Evolutionary conservation across 148 eudicot species (phyloP).

Genomic region (Chenopodium suecicum): DNA sequence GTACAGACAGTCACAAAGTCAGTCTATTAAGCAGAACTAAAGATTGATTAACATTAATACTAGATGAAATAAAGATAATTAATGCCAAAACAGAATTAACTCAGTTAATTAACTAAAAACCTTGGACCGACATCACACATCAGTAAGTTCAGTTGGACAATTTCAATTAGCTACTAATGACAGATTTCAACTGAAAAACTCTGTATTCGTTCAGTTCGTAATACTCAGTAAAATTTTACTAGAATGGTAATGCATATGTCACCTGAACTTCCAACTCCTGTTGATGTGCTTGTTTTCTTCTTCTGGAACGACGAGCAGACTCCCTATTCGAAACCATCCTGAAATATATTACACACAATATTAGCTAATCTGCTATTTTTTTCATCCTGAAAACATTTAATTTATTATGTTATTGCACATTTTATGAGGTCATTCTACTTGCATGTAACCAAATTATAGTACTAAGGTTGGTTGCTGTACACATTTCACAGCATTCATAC

Average conservation of each 20-base stretch:
- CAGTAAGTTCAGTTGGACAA: background rate
- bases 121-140: background rate
- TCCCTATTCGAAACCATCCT: constrained; percentile 93
- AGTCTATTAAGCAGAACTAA: background rate
- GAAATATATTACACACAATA: constrained; percentile 15
- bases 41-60: background rate
- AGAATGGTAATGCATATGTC: background rate
- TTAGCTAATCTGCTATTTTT: background rate
- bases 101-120: background rate
- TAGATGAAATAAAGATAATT: background rate
- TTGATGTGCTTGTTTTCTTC: constrained; percentile 80
- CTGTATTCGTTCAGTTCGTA: too few relatives aligned
- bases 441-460: background rate
- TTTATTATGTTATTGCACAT: background rate
- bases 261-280: constrained; percentile 84
- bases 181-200: background rate
- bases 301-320: constrained; percentile 90
- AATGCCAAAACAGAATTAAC: background rate
- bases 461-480: background rate
- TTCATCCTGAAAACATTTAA: background rate
- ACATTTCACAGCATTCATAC: background rate
- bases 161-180: background rate
- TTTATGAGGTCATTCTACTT: too few relatives aligned
- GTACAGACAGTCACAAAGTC: background rate
- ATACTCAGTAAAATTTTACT: background rate